phyloP scores from a whole-genome alignment of 441 rosid species.

The Pelargonium exstipulatum region DNA sequence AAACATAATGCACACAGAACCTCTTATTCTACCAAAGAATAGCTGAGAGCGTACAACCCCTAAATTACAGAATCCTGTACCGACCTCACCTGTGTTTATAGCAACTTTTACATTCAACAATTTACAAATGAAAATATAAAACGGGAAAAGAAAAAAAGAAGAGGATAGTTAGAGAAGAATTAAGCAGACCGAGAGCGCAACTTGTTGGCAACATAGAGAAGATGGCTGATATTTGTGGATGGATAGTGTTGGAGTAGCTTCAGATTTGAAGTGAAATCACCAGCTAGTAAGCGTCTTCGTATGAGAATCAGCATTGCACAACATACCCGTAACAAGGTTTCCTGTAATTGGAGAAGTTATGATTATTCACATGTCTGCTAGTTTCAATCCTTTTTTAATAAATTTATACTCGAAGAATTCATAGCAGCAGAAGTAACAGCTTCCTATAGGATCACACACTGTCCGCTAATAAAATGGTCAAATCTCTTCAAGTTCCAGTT shows the following conservation, averaged over 20 bases:
- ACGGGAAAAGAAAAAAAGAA: neutral
- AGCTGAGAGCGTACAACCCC: neutral
- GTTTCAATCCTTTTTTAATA: neutral
- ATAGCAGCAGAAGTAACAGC: neutral
- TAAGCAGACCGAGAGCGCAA: slow-evolving; percentile 44
- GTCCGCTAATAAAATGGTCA: neutral
- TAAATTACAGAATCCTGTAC: too few species aligned
- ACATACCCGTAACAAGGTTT: slow-evolving; percentile 77
- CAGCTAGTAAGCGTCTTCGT: slow-evolving; percentile 80
- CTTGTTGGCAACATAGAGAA: slow-evolving; percentile 87
- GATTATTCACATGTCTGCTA: neutral
- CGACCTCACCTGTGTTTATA: too few species aligned
- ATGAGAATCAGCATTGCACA: slow-evolving; percentile 89
- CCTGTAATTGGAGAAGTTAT: slow-evolving; percentile 42
- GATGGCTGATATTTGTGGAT: slow-evolving; percentile 79
- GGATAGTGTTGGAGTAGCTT: slow-evolving; percentile 89
- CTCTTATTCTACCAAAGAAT: neutral
- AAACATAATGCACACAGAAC: neutral
- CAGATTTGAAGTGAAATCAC: slow-evolving; percentile 93
- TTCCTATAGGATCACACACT: neutral
- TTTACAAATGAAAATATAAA: slow-evolving; percentile 21
- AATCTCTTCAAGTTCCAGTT: neutral
- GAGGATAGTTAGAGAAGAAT: slow-evolving; percentile 1
- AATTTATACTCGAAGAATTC: neutral
- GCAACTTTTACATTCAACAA: slow-evolving; percentile 32